Percentiles rank a stretch among this genome's conserved stretches.
Conservation (phyloP, 176 grass and related monocot species). For the Eleusine coracana region DNA sequence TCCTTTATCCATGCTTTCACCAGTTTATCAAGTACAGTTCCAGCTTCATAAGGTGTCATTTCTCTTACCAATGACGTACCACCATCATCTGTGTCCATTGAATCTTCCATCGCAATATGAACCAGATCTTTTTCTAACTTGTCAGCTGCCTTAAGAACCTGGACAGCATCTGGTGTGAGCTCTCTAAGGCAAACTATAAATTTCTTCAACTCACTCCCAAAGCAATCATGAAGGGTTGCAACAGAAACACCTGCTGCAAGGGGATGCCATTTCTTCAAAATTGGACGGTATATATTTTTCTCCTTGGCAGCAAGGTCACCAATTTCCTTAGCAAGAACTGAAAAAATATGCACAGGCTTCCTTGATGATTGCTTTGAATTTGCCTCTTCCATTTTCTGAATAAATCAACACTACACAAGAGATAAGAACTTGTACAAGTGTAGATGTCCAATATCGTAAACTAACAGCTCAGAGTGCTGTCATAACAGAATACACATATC, state of each 20-base stretch:
- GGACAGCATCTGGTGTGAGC: constrained; percentile 64
- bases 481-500: background rate
- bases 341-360: constrained; percentile 54
- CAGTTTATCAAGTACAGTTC: constrained; percentile 67
- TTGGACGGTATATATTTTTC: constrained; percentile 75
- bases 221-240: constrained; percentile 73
- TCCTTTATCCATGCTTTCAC: constrained; percentile 75
- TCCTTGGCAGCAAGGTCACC: constrained; percentile 74
- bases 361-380: constrained; percentile 52
- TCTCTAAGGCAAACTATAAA: constrained; percentile 53
- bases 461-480: background rate
- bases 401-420: constrained; percentile 39
- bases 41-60: constrained; percentile 83
- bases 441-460: constrained; percentile 22
- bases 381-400: constrained; percentile 80
- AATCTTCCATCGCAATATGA: constrained; percentile 81
- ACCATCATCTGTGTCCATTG: constrained; percentile 62
- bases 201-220: constrained; percentile 81
- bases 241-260: constrained; percentile 73
- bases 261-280: constrained; percentile 86
- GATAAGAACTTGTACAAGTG: constrained; percentile 13
- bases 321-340: constrained; percentile 80
- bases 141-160: constrained; percentile 78
- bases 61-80: constrained; percentile 74
- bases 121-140: constrained; percentile 84